These are phyloP conservation scores for Astrocystis sublimbata DNA, from an alignment of 495 filamentous ascomycete species.

Conservation along the genomic window DNA sequence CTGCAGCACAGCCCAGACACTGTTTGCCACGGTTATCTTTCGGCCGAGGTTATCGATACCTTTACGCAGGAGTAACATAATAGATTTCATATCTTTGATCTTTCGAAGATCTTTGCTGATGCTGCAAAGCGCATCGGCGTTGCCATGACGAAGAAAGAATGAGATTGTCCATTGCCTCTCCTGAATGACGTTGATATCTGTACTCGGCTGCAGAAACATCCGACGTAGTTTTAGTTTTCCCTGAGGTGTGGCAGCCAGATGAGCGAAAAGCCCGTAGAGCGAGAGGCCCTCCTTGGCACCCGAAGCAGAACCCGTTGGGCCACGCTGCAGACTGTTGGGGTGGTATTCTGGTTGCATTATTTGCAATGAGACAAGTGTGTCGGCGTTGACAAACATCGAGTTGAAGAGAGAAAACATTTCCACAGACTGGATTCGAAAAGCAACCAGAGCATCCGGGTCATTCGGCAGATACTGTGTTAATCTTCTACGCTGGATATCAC, in stretches of 20 bases:
- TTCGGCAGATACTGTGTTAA: constrained; percentile 59
- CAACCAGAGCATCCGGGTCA: constrained; percentile 46
- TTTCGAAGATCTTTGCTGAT: constrained; percentile 67
- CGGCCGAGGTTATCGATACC: constrained; percentile 67
- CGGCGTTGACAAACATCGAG: constrained; percentile 82
- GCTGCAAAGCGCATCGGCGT: constrained; percentile 54
- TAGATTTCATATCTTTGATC: constrained; percentile 75
- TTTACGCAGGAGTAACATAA: constrained; percentile 71
- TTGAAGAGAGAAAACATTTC: constrained; percentile 77
- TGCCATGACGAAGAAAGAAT: constrained; percentile 70
- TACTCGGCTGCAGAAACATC: constrained; percentile 81
- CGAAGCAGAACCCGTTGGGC: constrained; percentile 64
- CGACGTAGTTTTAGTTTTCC: constrained; percentile 75
- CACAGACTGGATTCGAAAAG: constrained; percentile 63
- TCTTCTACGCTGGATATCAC: constrained; percentile 72
- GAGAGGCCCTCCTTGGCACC: constrained; percentile 88
- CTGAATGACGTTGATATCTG: constrained; percentile 65
- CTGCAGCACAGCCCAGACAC: constrained; percentile 70
- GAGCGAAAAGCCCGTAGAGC: constrained; percentile 78
- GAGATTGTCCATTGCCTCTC: constrained; percentile 71
- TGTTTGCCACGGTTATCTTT: constrained; percentile 58
- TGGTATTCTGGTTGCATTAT: constrained; percentile 83
- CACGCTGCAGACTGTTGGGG: constrained; percentile 81
- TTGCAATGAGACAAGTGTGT: constrained; percentile 80
- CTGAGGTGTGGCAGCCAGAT: constrained; percentile 77